A percentile compares a stretch with the other conserved stretches of the same genome.
These are phyloP conservation scores for Colletotrichum plurivorum DNA, from an alignment of 2,329 filamentous ascomycete genomes.

Conservation along the genomic window DNA sequence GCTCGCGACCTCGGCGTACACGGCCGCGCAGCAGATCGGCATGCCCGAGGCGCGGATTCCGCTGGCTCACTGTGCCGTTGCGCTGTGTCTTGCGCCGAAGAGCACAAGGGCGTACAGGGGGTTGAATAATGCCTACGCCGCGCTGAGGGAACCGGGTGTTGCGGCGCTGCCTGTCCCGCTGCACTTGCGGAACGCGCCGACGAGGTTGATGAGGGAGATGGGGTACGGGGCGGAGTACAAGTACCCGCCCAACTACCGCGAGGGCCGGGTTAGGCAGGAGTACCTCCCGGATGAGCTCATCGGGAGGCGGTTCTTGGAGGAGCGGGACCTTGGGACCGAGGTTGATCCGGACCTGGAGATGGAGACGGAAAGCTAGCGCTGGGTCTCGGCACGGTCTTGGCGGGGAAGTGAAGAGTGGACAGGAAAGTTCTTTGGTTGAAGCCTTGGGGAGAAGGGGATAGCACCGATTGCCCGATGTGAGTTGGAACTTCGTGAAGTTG, in stretches of 20 bases:
- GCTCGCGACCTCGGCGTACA: constrained; percentile 88
- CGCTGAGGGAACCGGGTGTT: constrained; percentile 85
- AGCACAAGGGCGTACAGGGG: constrained; percentile 89
- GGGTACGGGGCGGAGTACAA: constrained; percentile 95
- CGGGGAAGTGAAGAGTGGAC: neutral
- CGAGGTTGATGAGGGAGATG: constrained; percentile 91
- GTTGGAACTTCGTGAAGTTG: too few relatives aligned
- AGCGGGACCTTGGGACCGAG: constrained; percentile 82
- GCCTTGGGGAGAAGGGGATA: too few relatives aligned
- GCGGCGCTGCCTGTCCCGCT: constrained; percentile 86
- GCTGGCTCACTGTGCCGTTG: constrained; percentile 87
- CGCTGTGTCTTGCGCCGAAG: constrained; percentile 85
- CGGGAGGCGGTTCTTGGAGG: constrained; percentile 83
- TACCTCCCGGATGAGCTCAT: constrained; percentile 86
- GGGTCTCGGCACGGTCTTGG: neutral
- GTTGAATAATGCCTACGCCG: constrained; percentile 83
- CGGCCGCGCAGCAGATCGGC: constrained; percentile 91
- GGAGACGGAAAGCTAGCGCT: constrained; percentile 43
- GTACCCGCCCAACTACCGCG: constrained; percentile 91
- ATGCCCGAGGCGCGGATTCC: constrained; percentile 96
- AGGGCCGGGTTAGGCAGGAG: constrained; percentile 86
- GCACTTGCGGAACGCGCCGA: constrained; percentile 93
- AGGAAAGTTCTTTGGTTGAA: too few relatives aligned
- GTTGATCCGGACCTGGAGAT: constrained; percentile 78
- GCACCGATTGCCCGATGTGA: too few relatives aligned